Conservation (phyloP, 176 grass and related monocot genomes). For the Eragrostis nindensis region DNA sequence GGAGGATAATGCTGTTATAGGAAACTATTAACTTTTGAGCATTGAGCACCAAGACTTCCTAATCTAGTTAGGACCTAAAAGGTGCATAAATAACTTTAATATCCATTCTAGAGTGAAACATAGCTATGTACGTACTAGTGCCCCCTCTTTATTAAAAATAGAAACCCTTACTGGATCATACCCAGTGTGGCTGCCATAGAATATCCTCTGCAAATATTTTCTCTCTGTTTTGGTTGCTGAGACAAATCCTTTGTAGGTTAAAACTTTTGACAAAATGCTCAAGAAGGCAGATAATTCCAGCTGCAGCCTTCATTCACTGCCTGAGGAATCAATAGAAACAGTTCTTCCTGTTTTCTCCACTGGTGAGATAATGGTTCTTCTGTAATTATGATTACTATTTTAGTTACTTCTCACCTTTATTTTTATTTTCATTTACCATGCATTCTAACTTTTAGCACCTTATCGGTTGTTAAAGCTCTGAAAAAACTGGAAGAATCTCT, state of each 20-base stretch:
- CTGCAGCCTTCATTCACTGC: slow-evolving; percentile 57
- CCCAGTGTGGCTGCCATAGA: neutral
- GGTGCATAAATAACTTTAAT: neutral
- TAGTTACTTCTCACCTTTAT: neutral
- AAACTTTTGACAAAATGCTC: slow-evolving; percentile 82
- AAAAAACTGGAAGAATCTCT: slow-evolving; percentile 74
- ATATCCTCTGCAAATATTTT: slow-evolving; percentile 3
- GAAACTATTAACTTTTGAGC: neutral
- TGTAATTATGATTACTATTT: slow-evolving; percentile 14
- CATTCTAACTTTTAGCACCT: slow-evolving; percentile 22
- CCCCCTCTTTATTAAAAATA: slow-evolving; percentile 19
- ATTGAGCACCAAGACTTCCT: too few species aligned
- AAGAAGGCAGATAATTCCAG: slow-evolving; percentile 72
- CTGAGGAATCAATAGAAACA: slow-evolving; percentile 63
- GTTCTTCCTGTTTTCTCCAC: slow-evolving; percentile 63
- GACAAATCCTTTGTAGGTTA: slow-evolving; percentile 58
- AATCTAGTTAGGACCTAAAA: too few species aligned
- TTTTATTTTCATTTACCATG: neutral
- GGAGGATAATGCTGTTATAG: neutral
- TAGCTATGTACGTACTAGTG: too few species aligned
- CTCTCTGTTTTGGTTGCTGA: slow-evolving; percentile 25
- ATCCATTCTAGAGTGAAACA: slow-evolving; percentile 25
- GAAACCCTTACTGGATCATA: slow-evolving; percentile 12
- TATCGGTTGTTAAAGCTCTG: slow-evolving; percentile 58
- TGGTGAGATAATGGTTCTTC: slow-evolving; percentile 40